Evolutionary conservation across 345 rosid genomes (phyloP), one percentile per base, ranked within the genome.

Genomic region (Erodium maritimum): DNA sequence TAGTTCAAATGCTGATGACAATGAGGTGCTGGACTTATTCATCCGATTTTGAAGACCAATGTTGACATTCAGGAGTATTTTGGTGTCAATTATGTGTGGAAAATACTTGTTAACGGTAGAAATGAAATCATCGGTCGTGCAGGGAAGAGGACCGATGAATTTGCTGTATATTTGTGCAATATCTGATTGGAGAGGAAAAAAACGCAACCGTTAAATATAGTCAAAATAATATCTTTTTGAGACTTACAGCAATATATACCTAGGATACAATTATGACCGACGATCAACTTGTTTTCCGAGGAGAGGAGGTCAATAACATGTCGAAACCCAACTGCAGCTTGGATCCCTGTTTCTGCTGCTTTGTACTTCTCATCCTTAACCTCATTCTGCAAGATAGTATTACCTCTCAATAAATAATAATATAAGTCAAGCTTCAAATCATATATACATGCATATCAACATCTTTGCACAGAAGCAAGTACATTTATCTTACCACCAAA

Each of bases 261-360:
- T 18, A 93, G 77, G 74, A 93, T 79, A 68, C 96, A 93, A 73
- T 93, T 89, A 67, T 93, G 96, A 69, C 99, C 96, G 55, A 93
- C 85, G 50, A 93, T 79, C 75, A 87, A 80, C 86, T 87, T 93
- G 65, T 80, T 33, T 66, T 82, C 91, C 0, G 90, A 83, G 60
- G 96, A 78, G 70, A 93, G 90, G 42, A 87, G 76, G 61, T 93
- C 99, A 64, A 93, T 85, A 67, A 93, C 90, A 66, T 78, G 91
- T 59, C 95, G 95, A 69, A 93, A 85, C 60, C 99, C 99, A 22
- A 80, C 61, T 37, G 95, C 85, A 62, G 76, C 73, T 58, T 73
- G 71, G 66, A 93, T 82, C 66, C 75, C 85, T 71, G 54, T 71
- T 79, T 85, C 77, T 48, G 71, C 81, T 21, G 29, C 74, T 73